Evolutionary conservation across 805 yeast genomes (phyloP).

Genomic region (Zygotorulaspora florentina): DNA sequence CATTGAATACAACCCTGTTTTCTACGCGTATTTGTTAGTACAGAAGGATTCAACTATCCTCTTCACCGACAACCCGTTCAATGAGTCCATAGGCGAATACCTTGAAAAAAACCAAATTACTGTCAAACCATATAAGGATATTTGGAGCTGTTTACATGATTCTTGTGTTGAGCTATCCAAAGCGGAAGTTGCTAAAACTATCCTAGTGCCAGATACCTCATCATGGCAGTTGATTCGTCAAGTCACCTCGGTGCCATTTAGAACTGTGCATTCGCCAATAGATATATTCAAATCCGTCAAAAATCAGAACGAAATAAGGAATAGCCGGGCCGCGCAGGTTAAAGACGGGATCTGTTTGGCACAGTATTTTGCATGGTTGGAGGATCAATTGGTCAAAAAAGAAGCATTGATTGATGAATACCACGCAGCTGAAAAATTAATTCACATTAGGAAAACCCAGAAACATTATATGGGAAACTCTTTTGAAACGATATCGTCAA

Average conservation of each 20-base stretch:
- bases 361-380: slow-evolving; percentile 80
- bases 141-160: slow-evolving; percentile 53
- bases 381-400: slow-evolving; percentile 45
- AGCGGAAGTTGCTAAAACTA: slow-evolving; percentile 26
- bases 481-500: slow-evolving; percentile 70
- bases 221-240: slow-evolving; percentile 66
- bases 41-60: slow-evolving; percentile 45
- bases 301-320: slow-evolving; percentile 64
- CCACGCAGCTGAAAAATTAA: slow-evolving; percentile 59
- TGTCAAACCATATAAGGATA: slow-evolving; percentile 49
- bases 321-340: slow-evolving; percentile 70
- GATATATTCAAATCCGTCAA: slow-evolving; percentile 70
- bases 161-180: slow-evolving; percentile 15
- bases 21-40: slow-evolving; percentile 55
- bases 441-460: slow-evolving; percentile 49
- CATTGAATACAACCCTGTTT: slow-evolving; percentile 81
- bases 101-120: slow-evolving; percentile 43
- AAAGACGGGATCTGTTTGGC: slow-evolving; percentile 79
- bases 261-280: slow-evolving; percentile 54
- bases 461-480: slow-evolving; percentile 63
- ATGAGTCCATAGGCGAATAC: slow-evolving; percentile 35
- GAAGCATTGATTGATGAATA: slow-evolving; percentile 54
- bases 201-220: slow-evolving; percentile 52
- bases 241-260: slow-evolving; percentile 39
- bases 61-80: slow-evolving; percentile 49